A percentile compares a stretch with the other conserved stretches of the same genome.
phyloP scores from a whole-genome alignment of 2,329 filamentous ascomycete genomes.

The Penicillium vulpinum region DNA sequence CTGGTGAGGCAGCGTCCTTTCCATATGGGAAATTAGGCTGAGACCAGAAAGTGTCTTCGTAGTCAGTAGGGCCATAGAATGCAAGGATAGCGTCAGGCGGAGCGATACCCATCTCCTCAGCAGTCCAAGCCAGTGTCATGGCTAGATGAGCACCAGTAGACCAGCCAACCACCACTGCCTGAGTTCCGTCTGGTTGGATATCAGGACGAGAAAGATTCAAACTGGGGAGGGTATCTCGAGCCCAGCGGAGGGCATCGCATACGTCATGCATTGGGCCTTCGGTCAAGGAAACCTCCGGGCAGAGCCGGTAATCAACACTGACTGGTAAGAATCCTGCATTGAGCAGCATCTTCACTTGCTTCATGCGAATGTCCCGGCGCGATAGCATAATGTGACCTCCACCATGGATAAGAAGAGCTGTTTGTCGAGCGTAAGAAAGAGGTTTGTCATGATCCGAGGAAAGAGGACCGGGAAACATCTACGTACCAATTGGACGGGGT shows the following conservation, averaged over 20 bases:
- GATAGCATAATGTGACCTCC: slow-evolving; percentile 28
- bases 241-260: slow-evolving; percentile 34
- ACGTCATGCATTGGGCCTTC: slow-evolving; percentile 50
- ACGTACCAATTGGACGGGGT: slow-evolving; percentile 9
- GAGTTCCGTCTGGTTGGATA: slow-evolving; percentile 16
- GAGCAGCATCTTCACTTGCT: slow-evolving; percentile 43
- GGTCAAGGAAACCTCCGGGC: slow-evolving; percentile 47
- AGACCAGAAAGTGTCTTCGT: slow-evolving; percentile 29
- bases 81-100: slow-evolving; percentile 47
- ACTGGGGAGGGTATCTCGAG: slow-evolving; percentile 17
- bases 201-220: slow-evolving; percentile 9
- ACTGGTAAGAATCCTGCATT: slow-evolving; percentile 48
- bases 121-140: slow-evolving; percentile 46
- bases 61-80: slow-evolving; percentile 50
- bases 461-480: neutral
- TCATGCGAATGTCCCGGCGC: slow-evolving; percentile 18
- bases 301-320: slow-evolving; percentile 54
- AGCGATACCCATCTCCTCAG: slow-evolving; percentile 25
- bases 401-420: slow-evolving; percentile 28
- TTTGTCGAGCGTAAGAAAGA: neutral
- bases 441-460: neutral
- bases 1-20: neutral
- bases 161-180: slow-evolving; percentile 50
- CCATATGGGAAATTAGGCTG: slow-evolving; percentile 5
- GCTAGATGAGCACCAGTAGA: slow-evolving; percentile 52